A percentile compares a stretch with the other conserved stretches of the same genome.
These are phyloP conservation scores for Neurospora cerealis DNA, from an alignment of 495 filamentous ascomycete genomes.

Conservation along the genomic window DNA sequence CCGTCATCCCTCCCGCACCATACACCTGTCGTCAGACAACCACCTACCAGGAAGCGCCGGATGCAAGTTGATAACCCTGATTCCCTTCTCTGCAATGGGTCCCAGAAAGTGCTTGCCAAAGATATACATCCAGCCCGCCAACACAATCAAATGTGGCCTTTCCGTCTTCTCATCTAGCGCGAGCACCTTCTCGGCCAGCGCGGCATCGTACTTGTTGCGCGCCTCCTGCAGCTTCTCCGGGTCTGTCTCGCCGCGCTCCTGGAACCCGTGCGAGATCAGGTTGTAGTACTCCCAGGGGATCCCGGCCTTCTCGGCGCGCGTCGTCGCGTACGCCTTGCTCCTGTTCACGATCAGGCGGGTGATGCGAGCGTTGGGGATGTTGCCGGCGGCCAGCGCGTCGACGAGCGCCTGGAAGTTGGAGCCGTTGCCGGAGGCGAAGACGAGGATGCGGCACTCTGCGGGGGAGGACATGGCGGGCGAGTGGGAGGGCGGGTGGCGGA, in stretches of 20 bases:
- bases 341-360: constrained; percentile 76
- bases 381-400: constrained; percentile 48
- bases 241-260: constrained; percentile 40
- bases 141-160: constrained; percentile 58
- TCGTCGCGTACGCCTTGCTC: constrained; percentile 67
- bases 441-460: constrained; percentile 24
- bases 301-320: constrained; percentile 54
- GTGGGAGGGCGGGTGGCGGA: not conserved
- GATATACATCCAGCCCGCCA: constrained; percentile 62
- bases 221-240: constrained; percentile 47
- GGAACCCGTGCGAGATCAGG: constrained; percentile 54
- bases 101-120: constrained; percentile 41
- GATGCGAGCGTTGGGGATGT: constrained; percentile 53
- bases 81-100: constrained; percentile 47
- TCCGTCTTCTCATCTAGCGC: constrained; percentile 27
- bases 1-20: not conserved
- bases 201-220: constrained; percentile 66
- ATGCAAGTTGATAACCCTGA: constrained; percentile 80
- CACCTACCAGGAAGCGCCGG: constrained; percentile 53
- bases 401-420: constrained; percentile 89
- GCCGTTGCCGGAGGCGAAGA: constrained; percentile 59
- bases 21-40: too few species aligned
- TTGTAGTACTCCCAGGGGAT: constrained; percentile 86
- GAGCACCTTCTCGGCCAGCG: constrained; percentile 63
- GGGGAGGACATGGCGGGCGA: not conserved